A percentile compares a stretch with the other conserved stretches of the same genome.
Conservation (phyloP, 2,329 filamentous ascomycete species). For the Clonostachys solani region DNA sequence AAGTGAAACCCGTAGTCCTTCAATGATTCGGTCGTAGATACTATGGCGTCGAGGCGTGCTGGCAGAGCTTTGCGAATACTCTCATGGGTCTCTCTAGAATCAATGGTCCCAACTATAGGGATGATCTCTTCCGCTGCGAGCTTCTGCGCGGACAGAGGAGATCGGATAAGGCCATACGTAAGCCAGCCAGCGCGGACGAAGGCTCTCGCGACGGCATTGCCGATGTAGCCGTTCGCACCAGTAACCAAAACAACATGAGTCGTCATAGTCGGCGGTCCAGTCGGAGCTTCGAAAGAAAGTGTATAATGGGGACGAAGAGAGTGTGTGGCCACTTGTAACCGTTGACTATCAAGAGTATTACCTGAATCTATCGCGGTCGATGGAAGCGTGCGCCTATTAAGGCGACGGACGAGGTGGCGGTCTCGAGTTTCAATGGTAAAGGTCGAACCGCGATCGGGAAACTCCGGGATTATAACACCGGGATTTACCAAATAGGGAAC, state of each 20-base stretch:
- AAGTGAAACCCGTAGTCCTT: slow-evolving; percentile 27
- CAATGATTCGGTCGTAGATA: slow-evolving; percentile 34
- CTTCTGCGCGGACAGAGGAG: not conserved
- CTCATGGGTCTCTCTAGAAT: not conserved
- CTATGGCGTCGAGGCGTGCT: slow-evolving; percentile 29
- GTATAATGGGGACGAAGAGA: too few species aligned
- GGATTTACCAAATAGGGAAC: too few species aligned
- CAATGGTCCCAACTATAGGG: not conserved
- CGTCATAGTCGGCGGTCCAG: not conserved
- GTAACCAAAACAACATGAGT: slow-evolving; percentile 30
- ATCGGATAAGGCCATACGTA: not conserved
- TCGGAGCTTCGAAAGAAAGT: too few species aligned
- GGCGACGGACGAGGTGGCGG: too few species aligned
- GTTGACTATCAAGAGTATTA: too few species aligned
- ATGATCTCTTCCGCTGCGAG: not conserved
- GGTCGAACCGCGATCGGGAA: too few species aligned
- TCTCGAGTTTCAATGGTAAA: too few species aligned
- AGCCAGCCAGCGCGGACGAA: slow-evolving; percentile 23
- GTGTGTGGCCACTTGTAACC: too few species aligned
- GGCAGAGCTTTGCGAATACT: not conserved
- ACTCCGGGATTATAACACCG: too few species aligned
- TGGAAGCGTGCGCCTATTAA: too few species aligned
- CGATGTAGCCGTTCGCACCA: slow-evolving; percentile 44
- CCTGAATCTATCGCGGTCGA: too few species aligned
- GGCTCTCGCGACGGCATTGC: slow-evolving; percentile 34